A percentile compares a stretch with the other conserved stretches of the same genome.
phyloP scores from a whole-genome alignment of 1,284 basidiomycete genomes.

The Cutaneotrichosporon sp. region DNA sequence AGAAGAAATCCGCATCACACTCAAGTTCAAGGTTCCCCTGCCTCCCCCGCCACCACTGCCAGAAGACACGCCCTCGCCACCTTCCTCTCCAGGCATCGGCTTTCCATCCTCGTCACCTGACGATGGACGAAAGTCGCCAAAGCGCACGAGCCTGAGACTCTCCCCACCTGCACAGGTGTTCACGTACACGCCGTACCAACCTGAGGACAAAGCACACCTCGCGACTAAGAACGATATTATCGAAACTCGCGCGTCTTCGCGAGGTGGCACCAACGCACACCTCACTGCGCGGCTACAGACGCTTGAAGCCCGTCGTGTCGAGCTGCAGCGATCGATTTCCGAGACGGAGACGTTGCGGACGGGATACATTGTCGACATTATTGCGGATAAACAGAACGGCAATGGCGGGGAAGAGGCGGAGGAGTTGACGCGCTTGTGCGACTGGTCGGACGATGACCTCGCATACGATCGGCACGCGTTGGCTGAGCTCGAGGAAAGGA shows the following conservation, averaged over 20 bases:
- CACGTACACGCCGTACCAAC: neutral
- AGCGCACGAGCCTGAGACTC: neutral
- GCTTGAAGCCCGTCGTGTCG: neutral
- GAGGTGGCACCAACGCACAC: neutral
- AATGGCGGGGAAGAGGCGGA: neutral
- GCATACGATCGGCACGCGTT: neutral
- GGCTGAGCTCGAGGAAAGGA: neutral
- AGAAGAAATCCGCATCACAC: neutral
- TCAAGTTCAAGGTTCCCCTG: neutral
- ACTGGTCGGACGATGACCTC: conserved; percentile 1
- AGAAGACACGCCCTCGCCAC: neutral
- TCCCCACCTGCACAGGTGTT: neutral
- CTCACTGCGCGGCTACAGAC: neutral
- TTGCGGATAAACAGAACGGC: neutral
- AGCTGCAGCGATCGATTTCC: neutral
- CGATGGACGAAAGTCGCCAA: neutral
- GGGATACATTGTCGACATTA: neutral
- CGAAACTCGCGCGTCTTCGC: too few species aligned
- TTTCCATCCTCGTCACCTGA: too few species aligned
- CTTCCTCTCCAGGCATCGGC: too few species aligned
- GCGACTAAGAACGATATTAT: neutral
- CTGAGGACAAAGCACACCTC: neutral
- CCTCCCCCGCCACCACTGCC: neutral
- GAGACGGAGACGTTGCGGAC: neutral
- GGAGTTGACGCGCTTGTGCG: neutral